phyloP scores from a whole-genome alignment of 148 eudicot genomes.

The Chenopodium album region DNA sequence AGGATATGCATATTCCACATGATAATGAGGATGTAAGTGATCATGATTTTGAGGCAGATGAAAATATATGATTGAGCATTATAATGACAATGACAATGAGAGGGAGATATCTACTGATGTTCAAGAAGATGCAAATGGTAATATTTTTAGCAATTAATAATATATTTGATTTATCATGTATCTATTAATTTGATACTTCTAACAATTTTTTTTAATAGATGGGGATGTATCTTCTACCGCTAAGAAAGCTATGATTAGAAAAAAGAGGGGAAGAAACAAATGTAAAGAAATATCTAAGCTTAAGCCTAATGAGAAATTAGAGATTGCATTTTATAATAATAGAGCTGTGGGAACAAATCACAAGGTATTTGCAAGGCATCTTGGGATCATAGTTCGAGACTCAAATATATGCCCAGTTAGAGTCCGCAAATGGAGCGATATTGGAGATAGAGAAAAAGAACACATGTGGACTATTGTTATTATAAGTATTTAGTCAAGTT shows the following conservation, averaged over 20 bases:
- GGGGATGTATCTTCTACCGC: background rate
- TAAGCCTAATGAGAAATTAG: background rate
- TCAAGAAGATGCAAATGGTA: too few species aligned
- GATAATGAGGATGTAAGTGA: too few species aligned
- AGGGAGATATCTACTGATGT: too few species aligned
- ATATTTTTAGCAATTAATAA: too few species aligned
- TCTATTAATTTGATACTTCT: too few species aligned
- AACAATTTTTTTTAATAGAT: too few species aligned
- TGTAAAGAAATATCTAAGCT: conserved; percentile 1
- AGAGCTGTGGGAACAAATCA: background rate
- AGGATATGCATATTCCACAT: too few species aligned
- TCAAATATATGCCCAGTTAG: background rate
- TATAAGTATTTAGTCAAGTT: background rate
- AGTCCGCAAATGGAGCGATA: conserved; percentile 1
- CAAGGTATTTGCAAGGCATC: background rate
- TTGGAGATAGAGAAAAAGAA: background rate
- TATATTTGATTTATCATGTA: too few species aligned
- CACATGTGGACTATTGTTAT: conserved; percentile 1
- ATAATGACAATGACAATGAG: too few species aligned
- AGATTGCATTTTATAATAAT: background rate
- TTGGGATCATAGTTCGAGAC: background rate
- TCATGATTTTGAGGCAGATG: too few species aligned
- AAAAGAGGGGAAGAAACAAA: background rate
- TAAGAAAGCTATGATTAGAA: background rate
- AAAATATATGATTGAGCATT: too few species aligned